Conservation (phyloP, 495 filamentous ascomycete genomes). For the Mytilinidion resinicola region DNA sequence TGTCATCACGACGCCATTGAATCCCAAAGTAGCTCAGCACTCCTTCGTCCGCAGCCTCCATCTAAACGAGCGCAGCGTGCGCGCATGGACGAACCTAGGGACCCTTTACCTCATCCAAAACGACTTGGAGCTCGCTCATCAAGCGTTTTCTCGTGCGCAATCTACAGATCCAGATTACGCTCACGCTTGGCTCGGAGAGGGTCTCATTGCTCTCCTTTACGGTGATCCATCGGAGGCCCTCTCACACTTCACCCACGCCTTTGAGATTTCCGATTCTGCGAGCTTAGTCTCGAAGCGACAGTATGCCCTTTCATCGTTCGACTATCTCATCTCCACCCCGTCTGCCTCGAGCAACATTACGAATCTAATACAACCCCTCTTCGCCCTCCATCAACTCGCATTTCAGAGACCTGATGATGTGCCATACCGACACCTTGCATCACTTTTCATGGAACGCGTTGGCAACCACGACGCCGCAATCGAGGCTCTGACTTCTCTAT, state of each 20-base stretch:
- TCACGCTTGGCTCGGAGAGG: conserved; percentile 90
- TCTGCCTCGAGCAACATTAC: conserved; percentile 54
- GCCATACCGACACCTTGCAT: conserved; percentile 66
- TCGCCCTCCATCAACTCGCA: conserved; percentile 77
- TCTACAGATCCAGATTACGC: conserved; percentile 90
- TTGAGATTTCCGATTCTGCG: conserved; percentile 79
- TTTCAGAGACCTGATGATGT: conserved; percentile 60
- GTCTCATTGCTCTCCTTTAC: conserved; percentile 68
- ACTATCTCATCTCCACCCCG: conserved; percentile 56
- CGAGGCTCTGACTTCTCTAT: conserved; percentile 56
- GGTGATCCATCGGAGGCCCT: conserved; percentile 70
- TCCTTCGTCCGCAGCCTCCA: conserved; percentile 86
- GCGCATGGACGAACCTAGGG: conserved; percentile 86
- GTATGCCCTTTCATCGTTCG: conserved; percentile 73
- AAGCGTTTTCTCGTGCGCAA: conserved; percentile 84
- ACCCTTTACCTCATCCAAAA: conserved; percentile 78
- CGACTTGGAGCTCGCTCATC: conserved; percentile 74
- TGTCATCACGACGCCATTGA: conserved; percentile 77
- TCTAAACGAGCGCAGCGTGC: conserved; percentile 78
- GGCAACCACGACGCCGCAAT: conserved; percentile 61
- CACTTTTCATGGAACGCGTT: conserved; percentile 74
- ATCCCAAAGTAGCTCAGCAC: conserved; percentile 85
- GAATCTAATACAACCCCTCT: conserved; percentile 66
- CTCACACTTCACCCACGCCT: conserved; percentile 86
- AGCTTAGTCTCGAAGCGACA: conserved; percentile 64